phyloP scores from a whole-genome alignment of 257 asterid genomes.

The Thymus mandschuricus region DNA sequence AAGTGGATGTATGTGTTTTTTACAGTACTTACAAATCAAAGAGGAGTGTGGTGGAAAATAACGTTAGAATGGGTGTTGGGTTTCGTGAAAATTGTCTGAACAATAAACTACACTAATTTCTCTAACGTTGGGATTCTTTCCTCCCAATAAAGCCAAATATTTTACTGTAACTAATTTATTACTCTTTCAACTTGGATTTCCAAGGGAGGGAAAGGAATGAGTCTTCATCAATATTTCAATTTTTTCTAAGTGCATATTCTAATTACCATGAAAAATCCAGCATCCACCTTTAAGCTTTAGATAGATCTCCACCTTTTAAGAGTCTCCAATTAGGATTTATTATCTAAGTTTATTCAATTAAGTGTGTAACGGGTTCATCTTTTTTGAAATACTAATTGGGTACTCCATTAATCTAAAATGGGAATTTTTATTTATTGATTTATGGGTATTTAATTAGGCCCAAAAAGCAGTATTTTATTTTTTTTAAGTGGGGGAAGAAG shows the following conservation, averaged over 20 bases:
- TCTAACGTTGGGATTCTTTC: constrained; percentile 34
- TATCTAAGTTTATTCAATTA: too few relatives aligned
- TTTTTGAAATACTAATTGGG: too few relatives aligned
- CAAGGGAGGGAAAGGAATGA: background rate
- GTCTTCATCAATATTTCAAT: background rate
- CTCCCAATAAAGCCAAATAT: constrained; percentile 3
- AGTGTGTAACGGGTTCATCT: too few relatives aligned
- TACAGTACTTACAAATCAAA: background rate
- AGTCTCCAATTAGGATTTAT: too few relatives aligned
- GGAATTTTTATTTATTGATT: background rate
- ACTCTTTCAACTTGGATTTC: background rate
- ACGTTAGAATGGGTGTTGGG: constrained; percentile 35
- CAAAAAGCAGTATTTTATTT: background rate
- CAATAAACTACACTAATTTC: background rate
- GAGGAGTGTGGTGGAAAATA: constrained; percentile 30
- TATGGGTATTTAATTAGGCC: too few relatives aligned
- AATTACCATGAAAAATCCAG: background rate
- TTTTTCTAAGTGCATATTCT: background rate
- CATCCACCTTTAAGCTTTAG: too few relatives aligned
- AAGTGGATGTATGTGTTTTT: too few relatives aligned
- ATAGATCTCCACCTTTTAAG: too few relatives aligned
- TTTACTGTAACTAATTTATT: background rate
- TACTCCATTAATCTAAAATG: background rate
- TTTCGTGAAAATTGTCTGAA: constrained; percentile 28
- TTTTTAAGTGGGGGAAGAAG: constrained; percentile 19